phyloP scores from a whole-genome alignment of 148 eudicot genomes.

The Rheum nobile region DNA sequence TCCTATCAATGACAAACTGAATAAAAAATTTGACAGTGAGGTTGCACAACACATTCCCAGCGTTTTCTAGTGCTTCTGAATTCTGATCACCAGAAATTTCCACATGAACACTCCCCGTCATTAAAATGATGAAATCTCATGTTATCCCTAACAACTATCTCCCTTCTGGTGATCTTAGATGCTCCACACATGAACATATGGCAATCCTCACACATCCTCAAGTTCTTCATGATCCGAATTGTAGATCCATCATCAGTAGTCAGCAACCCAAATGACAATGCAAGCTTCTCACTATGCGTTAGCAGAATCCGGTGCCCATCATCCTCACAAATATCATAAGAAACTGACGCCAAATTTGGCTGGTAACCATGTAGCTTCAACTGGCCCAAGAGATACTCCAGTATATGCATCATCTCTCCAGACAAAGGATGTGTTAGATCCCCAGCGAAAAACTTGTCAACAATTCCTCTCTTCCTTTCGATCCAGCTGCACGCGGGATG shows the following conservation, averaged over 20 bases:
- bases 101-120: conserved; percentile 48
- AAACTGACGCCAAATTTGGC: conserved; percentile 31
- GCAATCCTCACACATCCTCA: conserved; percentile 62
- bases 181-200: conserved; percentile 53
- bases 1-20: not conserved
- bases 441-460: conserved; percentile 54
- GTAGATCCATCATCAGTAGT: conserved; percentile 19
- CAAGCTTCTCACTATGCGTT: conserved; percentile 47
- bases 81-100: conserved; percentile 18
- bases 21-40: no score
- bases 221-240: conserved; percentile 54
- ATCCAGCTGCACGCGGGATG: conserved; percentile 78
- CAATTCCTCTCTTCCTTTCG: conserved; percentile 46
- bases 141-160: conserved; percentile 46
- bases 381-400: conserved; percentile 31
- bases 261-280: conserved; percentile 6
- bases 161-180: conserved; percentile 33
- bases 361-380: conserved; percentile 33
- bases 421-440: conserved; percentile 47
- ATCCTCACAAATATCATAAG: conserved; percentile 43
- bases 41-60: no score
- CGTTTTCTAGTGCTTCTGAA: not conserved
- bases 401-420: conserved; percentile 28
- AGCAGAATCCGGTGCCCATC: conserved; percentile 36
- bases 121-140: conserved; percentile 57